Conservation (phyloP, 176 grass and related monocot species). For the Zea mays region DNA sequence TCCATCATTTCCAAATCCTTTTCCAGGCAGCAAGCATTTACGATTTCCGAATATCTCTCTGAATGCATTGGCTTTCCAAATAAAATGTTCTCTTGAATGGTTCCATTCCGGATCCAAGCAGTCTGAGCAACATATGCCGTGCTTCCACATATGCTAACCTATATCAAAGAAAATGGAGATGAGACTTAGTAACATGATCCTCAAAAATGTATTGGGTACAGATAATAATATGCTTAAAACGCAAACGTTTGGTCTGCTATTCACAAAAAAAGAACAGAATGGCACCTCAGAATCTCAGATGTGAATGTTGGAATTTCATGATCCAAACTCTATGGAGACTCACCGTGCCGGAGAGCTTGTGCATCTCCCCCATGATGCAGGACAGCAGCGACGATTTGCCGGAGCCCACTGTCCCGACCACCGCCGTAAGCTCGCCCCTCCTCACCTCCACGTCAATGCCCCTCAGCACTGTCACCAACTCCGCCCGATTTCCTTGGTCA, state of each 20-base stretch:
- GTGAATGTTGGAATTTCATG: too few species aligned
- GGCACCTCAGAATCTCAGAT: background rate
- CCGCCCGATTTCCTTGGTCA: background rate
- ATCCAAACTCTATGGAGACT: background rate
- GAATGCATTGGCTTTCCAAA: conserved; percentile 58
- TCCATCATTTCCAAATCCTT: conserved; percentile 86
- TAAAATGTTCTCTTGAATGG: conserved; percentile 74
- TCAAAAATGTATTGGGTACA: background rate
- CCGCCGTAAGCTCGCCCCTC: conserved; percentile 47
- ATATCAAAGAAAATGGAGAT: conserved; percentile 23
- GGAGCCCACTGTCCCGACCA: conserved; percentile 61
- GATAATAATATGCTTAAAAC: background rate
- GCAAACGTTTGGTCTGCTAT: background rate
- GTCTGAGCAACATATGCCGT: conserved; percentile 71
- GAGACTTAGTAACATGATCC: background rate
- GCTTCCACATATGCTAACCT: conserved; percentile 62
- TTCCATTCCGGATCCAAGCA: conserved; percentile 67
- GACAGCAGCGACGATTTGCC: conserved; percentile 72
- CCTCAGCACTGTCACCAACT: conserved; percentile 29
- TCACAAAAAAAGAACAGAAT: background rate
- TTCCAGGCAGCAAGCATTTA: conserved; percentile 60
- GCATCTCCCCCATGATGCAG: conserved; percentile 70
- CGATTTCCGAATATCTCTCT: conserved; percentile 45
- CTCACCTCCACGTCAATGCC: conserved; percentile 48
- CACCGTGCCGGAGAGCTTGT: conserved; percentile 61